These are phyloP conservation scores for Pichia californica DNA, from an alignment of 805 yeast genomes.

Conservation along the genomic window DNA sequence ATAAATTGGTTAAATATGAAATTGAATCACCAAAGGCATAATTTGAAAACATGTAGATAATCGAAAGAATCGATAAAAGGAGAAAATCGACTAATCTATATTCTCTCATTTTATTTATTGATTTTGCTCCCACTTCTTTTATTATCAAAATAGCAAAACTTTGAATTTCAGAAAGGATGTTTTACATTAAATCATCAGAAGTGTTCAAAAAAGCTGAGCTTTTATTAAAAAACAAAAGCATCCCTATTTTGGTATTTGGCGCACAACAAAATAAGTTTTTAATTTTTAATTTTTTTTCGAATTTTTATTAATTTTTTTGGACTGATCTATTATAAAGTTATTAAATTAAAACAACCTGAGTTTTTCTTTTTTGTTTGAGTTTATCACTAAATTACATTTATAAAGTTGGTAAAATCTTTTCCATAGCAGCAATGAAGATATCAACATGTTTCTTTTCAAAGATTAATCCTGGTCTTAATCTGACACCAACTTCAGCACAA, in stretches of 20 bases:
- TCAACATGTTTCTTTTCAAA: constrained; percentile 80
- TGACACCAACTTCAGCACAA: constrained; percentile 71
- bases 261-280: no score
- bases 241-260: no score
- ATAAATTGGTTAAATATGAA: constrained; percentile 1
- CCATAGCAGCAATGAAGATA: constrained; percentile 43
- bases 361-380: no score
- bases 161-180: no score
- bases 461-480: constrained; percentile 74
- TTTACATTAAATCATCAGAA: no score
- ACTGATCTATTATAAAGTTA: no score
- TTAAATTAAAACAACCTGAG: no score
- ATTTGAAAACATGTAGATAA: constrained; percentile 22
- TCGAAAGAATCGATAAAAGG: constrained; percentile 19
- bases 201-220: no score
- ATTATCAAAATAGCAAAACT: no score
- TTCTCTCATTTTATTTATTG: constrained; percentile 23
- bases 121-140: background rate
- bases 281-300: no score
- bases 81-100: constrained; percentile 25
- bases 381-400: constrained; percentile 8
- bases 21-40: constrained; percentile 18
- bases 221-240: no score
- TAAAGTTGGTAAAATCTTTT: constrained; percentile 29
- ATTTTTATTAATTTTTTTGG: no score